A percentile compares a stretch with the other conserved stretches of the same genome.
These are phyloP conservation scores for Clathrospora elynae DNA, from an alignment of 2,329 filamentous ascomycete genomes.

Conservation along the genomic window DNA sequence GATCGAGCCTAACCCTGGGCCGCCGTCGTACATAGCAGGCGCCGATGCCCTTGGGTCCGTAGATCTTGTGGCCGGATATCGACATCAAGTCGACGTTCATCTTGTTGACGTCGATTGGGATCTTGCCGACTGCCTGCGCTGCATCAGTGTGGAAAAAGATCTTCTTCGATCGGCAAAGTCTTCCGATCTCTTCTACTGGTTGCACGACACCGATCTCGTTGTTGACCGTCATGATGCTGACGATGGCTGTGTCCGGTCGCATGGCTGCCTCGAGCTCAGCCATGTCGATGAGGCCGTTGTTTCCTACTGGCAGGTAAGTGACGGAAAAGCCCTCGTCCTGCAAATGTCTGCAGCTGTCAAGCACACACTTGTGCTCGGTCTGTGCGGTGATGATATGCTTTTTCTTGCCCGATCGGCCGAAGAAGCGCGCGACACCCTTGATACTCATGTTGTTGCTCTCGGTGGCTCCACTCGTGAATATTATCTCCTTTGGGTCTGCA, in stretches of 20 bases:
- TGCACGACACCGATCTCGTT: conserved; percentile 99
- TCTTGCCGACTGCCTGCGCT: conserved; percentile 98
- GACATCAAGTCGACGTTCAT: conserved; percentile 99
- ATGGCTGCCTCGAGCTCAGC: conserved; percentile 86
- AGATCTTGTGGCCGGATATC: conserved; percentile 98
- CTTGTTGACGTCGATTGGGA: conserved; percentile 92
- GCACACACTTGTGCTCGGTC: conserved; percentile 98
- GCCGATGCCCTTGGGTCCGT: conserved; percentile 95
- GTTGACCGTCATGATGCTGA: conserved; percentile 99
- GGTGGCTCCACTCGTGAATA: conserved; percentile 96
- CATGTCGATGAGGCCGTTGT: conserved; percentile 83
- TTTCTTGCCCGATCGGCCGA: conserved; percentile 91
- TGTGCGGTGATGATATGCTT: conserved; percentile 97
- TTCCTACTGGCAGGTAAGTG: conserved; percentile 92
- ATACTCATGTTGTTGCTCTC: conserved; percentile 99
- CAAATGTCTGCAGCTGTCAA: conserved; percentile 95
- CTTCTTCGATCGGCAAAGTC: conserved; percentile 87
- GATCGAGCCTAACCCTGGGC: conserved; percentile 90
- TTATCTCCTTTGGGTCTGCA: conserved; percentile 95
- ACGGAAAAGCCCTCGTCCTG: conserved; percentile 96
- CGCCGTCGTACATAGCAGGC: conserved; percentile 94
- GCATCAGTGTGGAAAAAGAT: conserved; percentile 98
- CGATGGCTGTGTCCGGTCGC: conserved; percentile 84
- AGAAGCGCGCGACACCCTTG: conserved; percentile 96
- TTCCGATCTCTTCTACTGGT: conserved; percentile 89